phyloP scores from a whole-genome alignment of 371 early-diverging fungal genomes.

The Mucor saturninus region DNA sequence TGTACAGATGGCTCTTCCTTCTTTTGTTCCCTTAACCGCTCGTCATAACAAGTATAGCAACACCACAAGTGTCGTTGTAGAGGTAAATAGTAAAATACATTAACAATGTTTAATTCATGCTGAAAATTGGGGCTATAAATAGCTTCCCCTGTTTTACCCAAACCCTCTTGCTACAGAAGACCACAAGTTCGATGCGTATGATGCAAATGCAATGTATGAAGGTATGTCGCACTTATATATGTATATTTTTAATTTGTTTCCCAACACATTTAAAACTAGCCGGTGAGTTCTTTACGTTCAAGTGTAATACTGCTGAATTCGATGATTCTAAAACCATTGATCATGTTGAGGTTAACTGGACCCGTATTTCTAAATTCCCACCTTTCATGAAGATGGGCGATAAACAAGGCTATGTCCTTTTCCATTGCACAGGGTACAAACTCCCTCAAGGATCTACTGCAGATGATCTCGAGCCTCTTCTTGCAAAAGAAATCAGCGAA shows the following conservation, averaged over 20 bases:
- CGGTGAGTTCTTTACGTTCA: slow-evolving; percentile 46
- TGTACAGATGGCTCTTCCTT: slow-evolving; percentile 44
- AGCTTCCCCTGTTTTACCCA: slow-evolving; percentile 45
- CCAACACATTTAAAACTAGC: slow-evolving; percentile 13
- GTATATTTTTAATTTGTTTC: too few relatives aligned
- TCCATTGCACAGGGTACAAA: slow-evolving; percentile 45
- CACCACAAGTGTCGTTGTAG: slow-evolving; percentile 28
- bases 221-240: slow-evolving; percentile 11
- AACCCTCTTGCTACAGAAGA: slow-evolving; percentile 37
- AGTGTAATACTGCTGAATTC: slow-evolving; percentile 26
- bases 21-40: slow-evolving; percentile 24
- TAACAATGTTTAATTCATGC: background rate
- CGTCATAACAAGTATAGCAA: slow-evolving; percentile 25
- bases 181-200: slow-evolving; percentile 34
- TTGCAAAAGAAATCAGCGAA: slow-evolving; percentile 29
- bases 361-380: slow-evolving; percentile 29
- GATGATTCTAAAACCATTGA: slow-evolving; percentile 25
- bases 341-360: slow-evolving; percentile 43
- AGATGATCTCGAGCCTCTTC: slow-evolving; percentile 26
- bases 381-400: slow-evolving; percentile 51
- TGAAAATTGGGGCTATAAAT: background rate
- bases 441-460: slow-evolving; percentile 32
- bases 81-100: slow-evolving; percentile 20
- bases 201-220: slow-evolving; percentile 41
- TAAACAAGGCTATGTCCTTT: slow-evolving; percentile 31